Evolutionary conservation across 2,329 filamentous ascomycete genomes (phyloP).

Genomic region (Pestalotiopsis sp.): DNA sequence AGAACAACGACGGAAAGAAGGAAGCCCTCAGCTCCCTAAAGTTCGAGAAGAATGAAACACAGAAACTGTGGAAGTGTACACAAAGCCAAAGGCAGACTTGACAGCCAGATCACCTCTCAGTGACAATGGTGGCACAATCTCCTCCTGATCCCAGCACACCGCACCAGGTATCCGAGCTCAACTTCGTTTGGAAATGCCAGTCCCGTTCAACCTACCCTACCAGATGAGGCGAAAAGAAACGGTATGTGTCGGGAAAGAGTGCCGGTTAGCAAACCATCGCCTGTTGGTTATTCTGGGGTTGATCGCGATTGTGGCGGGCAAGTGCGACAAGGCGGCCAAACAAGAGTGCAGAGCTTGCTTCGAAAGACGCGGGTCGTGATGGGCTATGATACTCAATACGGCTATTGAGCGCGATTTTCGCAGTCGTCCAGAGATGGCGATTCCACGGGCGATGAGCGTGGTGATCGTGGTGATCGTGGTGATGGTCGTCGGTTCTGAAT

Average conservation of each 20-base stretch:
- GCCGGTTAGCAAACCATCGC: neutral
- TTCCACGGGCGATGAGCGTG: neutral
- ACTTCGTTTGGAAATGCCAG: slow-evolving; percentile 8
- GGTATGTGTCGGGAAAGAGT: neutral
- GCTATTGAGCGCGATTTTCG: neutral
- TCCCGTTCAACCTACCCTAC: slow-evolving; percentile 14
- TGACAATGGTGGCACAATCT: slow-evolving; percentile 27
- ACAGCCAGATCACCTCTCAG: slow-evolving; percentile 30
- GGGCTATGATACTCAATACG: neutral
- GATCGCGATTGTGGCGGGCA: neutral
- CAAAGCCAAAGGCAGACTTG: slow-evolving; percentile 33
- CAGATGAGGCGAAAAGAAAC: slow-evolving; percentile 5
- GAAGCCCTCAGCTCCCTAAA: slow-evolving; percentile 23
- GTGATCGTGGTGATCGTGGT: neutral
- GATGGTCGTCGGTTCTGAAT: neutral
- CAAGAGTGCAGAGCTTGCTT: neutral
- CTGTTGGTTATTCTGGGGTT: neutral
- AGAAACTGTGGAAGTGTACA: slow-evolving; percentile 30
- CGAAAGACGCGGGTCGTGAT: neutral
- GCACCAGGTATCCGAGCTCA: slow-evolving; percentile 7
- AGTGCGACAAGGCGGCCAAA: neutral
- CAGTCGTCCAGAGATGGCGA: neutral
- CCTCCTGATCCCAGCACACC: slow-evolving; percentile 15
- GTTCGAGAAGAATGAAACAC: slow-evolving; percentile 26
- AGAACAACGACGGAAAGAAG: slow-evolving; percentile 26